Conservation (phyloP, 2,329 filamentous ascomycete genomes). For the Phaeophleospora eucalypticola region DNA sequence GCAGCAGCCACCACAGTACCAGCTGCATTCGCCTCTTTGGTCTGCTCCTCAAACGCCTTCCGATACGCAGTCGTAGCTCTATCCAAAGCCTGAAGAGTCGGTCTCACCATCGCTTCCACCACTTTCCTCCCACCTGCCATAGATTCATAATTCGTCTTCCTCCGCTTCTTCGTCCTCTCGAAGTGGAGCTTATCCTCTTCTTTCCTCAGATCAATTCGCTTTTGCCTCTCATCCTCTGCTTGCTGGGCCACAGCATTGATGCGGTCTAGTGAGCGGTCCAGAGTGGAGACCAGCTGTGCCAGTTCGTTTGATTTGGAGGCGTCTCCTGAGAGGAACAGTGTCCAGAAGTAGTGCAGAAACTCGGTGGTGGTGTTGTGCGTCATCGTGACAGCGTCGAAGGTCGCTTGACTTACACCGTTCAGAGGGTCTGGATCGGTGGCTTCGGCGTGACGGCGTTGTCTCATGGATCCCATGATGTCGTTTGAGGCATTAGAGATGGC, state of each 20-base stretch:
- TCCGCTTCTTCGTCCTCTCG: slow-evolving; percentile 68
- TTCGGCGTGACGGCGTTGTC: slow-evolving; percentile 40
- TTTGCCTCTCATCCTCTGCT: slow-evolving; percentile 69
- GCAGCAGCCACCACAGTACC: too few species aligned
- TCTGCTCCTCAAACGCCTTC: slow-evolving; percentile 62
- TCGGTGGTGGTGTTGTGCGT: slow-evolving; percentile 93
- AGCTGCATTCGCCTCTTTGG: neutral
- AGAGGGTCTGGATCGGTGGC: slow-evolving; percentile 25
- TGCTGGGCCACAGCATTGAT: slow-evolving; percentile 76
- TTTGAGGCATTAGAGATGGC: slow-evolving; percentile 62
- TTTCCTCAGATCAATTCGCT: slow-evolving; percentile 63
- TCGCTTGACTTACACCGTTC: slow-evolving; percentile 37
- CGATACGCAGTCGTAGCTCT: slow-evolving; percentile 69
- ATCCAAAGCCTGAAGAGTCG: slow-evolving; percentile 66
- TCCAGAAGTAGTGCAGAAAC: slow-evolving; percentile 97
- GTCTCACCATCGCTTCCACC: slow-evolving; percentile 71
- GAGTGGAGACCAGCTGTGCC: slow-evolving; percentile 74
- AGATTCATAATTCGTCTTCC: slow-evolving; percentile 49
- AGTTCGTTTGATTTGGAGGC: slow-evolving; percentile 72
- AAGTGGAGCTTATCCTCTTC: slow-evolving; percentile 67
- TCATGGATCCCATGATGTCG: slow-evolving; percentile 63
- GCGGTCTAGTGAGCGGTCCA: slow-evolving; percentile 70
- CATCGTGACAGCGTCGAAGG: slow-evolving; percentile 61
- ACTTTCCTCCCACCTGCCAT: slow-evolving; percentile 72
- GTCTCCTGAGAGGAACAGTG: slow-evolving; percentile 83